These are phyloP conservation scores for Syzygium jambos DNA, from an alignment of 345 rosid genomes.

Conservation along the genomic window DNA sequence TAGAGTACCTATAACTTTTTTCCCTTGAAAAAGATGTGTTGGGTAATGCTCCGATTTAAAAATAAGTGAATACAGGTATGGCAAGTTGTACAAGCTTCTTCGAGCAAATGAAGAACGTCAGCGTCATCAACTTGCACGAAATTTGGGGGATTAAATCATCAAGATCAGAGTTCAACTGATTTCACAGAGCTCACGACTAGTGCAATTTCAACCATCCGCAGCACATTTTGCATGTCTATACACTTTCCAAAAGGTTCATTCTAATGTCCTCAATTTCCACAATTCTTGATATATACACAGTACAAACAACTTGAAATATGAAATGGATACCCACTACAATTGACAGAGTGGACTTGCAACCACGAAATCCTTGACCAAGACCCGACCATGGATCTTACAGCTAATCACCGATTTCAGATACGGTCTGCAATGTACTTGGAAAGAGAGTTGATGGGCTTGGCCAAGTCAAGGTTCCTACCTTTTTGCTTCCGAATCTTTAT, in stretches of 20 bases:
- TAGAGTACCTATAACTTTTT: too few relatives aligned
- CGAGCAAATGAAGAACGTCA: background rate
- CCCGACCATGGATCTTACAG: background rate
- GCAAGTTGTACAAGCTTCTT: background rate
- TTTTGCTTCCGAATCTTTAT: conserved; percentile 38
- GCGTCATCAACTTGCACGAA: background rate
- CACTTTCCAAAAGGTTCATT: background rate
- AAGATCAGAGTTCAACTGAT: background rate
- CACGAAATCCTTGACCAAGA: background rate
- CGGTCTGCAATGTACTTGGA: conserved; percentile 51
- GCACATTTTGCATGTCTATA: background rate
- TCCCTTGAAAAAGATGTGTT: too few relatives aligned
- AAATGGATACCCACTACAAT: background rate
- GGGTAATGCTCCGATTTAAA: background rate
- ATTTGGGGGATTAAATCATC: background rate
- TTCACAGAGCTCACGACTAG: background rate
- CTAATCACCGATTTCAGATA: conserved; percentile 13
- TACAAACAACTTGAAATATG: background rate
- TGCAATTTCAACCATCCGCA: background rate
- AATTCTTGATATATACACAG: background rate
- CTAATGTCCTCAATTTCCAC: background rate
- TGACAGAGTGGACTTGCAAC: background rate
- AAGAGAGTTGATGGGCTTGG: conserved; percentile 50
- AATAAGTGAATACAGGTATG: background rate
- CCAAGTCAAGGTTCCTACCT: conserved; percentile 16